A percentile compares a stretch with the other conserved stretches of the same genome.
These are phyloP conservation scores for Arctium lappa DNA, from an alignment of 129 eudicot genomes.

Conservation along the genomic window DNA sequence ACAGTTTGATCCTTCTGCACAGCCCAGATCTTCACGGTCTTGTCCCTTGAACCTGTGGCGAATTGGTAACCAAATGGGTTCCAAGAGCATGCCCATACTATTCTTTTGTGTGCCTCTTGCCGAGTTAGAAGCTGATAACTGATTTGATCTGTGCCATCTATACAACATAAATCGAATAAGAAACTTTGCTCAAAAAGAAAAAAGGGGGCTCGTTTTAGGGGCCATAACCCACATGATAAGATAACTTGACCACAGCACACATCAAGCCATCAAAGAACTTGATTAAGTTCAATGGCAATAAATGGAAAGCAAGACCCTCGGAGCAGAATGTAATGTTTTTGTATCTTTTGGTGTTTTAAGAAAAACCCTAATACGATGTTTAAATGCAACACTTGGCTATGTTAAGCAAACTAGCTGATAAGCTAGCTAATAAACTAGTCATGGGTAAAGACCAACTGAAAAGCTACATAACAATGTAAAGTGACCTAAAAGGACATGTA, in stretches of 20 bases:
- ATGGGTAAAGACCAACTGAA: neutral
- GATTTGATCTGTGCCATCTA: constrained; percentile 52
- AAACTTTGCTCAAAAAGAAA: neutral
- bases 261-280: neutral
- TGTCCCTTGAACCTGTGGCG: constrained; percentile 90
- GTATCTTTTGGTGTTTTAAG: neutral
- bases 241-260: neutral
- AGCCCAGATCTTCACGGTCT: constrained; percentile 82
- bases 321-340: neutral
- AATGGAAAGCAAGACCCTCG: neutral
- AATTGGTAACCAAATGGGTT: constrained; percentile 76
- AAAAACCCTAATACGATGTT: neutral
- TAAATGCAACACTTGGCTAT: neutral
- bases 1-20: constrained; percentile 41
- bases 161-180: constrained; percentile 7
- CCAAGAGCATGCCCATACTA: constrained; percentile 98
- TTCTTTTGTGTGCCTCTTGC: constrained; percentile 95
- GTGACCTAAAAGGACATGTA: neutral
- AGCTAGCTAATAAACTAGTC: neutral
- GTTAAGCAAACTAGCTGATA: neutral
- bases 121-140: constrained; percentile 55
- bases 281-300: neutral
- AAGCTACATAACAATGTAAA: neutral
- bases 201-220: neutral
- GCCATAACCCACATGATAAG: neutral